Evolutionary conservation across 371 early-diverging fungal species (phyloP), one percentile per base, ranked within the genome.

Genomic region (Actinomortierella wolfii): DNA sequence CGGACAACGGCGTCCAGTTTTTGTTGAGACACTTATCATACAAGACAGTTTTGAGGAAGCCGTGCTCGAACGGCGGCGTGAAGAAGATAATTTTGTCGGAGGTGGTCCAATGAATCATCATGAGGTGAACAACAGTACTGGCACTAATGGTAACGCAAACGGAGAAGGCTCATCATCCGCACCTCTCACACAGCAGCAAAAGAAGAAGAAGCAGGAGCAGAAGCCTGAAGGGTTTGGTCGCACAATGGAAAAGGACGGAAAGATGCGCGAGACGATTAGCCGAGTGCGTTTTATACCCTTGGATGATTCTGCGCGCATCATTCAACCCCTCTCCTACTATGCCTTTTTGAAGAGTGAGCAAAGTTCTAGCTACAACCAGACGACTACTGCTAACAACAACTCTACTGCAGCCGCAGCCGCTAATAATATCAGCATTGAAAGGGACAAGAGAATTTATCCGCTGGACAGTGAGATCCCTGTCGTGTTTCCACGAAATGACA

Each of bases 1-100:
- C 25, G 97, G 96, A 0, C 94, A 95, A 64, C 84, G 67, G 24
- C 80, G 83, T 17, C 87, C 88, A 0, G 94, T 95, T 0, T 85
- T 81, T 76, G 92, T 95, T 3, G 92, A 90, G 51, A 86, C 90
- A 2, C 65, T 95, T 26, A 86, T 92, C 2, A 81, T 87, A 49
- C 75, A 80, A 1, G 80, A 85, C 34, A 86, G 91, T 0, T 76
- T 92, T n/a, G 95, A 95, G 60, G 87, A 91, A 58, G 82, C 62
- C 6, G 76, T 90, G 23, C 51, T 87, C 18, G 57, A 78, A 26
- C 67, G 85, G 50, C 66, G 78, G 41, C 55, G 58, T 3, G 78
- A 83, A 45, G 62, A 76, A 17, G 62, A 64, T 18, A 24, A 52
- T 2, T 54, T 17, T 24, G 29, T 18, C 45, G 20, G 54, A 57